Conservation (phyloP, 148 eudicot species). For the Selenicereus undatus region DNA sequence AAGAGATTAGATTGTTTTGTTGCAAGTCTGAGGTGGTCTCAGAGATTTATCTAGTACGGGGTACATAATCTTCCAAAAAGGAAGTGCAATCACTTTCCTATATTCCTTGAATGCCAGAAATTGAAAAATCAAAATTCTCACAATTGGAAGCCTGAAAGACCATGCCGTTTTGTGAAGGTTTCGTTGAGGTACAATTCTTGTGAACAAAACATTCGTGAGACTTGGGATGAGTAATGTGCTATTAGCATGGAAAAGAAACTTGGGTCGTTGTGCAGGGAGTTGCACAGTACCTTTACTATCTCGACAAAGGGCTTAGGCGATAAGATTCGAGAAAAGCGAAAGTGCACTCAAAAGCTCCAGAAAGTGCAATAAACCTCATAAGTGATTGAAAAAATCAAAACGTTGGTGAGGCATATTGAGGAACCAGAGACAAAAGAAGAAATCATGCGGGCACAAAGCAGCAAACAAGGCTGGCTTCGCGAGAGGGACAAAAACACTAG, state of each 20-base stretch:
- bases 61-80: not conserved
- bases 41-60: not conserved
- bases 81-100: not conserved
- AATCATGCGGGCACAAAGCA: not conserved
- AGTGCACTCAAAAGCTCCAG: not conserved
- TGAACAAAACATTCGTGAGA: too few species aligned
- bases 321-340: not conserved
- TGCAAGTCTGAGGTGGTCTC: not conserved
- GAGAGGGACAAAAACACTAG: not conserved
- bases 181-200: not conserved
- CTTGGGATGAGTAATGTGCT: too few species aligned
- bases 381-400: not conserved
- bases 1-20: not conserved
- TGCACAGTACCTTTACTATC: too few species aligned
- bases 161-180: not conserved
- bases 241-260: too few species aligned
- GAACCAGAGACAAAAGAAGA: not conserved
- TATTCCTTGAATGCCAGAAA: not conserved
- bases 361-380: not conserved
- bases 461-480: not conserved
- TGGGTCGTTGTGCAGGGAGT: too few species aligned
- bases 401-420: not conserved
- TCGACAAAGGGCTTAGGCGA: not conserved
- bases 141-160: not conserved
- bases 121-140: not conserved